A percentile compares a stretch with the other conserved stretches of the same genome.
Evolutionary conservation across 805 yeast genomes (phyloP).

Genomic region (Saccharomycopsis oosterbeekiorum): DNA sequence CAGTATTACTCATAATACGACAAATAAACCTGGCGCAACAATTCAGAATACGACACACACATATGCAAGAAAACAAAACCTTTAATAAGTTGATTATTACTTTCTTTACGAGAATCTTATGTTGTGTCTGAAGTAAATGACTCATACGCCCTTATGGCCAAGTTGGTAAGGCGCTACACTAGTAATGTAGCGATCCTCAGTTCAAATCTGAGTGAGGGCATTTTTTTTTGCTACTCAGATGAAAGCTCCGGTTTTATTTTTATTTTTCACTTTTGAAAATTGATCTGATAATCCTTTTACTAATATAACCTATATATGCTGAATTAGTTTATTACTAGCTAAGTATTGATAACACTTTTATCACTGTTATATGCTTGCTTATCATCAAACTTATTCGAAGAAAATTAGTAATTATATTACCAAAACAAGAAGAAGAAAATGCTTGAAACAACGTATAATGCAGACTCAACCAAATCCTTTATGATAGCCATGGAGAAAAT

Average conservation of each 20-base stretch:
- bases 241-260: background rate
- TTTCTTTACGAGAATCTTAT: too few species aligned
- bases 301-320: too few species aligned
- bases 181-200: conserved; percentile 32
- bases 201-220: conserved; percentile 31
- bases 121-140: too few species aligned
- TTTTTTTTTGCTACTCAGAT: conserved; percentile 13
- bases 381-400: background rate
- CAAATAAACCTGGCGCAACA: too few species aligned
- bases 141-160: conserved; percentile 27
- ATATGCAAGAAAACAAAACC: too few species aligned
- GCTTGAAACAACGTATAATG: conserved; percentile 34
- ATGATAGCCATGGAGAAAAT: conserved; percentile 71
- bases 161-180: conserved; percentile 33
- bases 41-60: too few species aligned
- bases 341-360: too few species aligned
- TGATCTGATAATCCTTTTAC: background rate
- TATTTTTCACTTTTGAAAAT: background rate
- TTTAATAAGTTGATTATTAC: too few species aligned
- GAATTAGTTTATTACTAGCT: too few species aligned
- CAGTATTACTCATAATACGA: too few species aligned
- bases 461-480: conserved; percentile 60
- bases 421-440: background rate
- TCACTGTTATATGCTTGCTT: too few species aligned
- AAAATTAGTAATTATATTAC: too few species aligned